These are phyloP conservation scores for Aspergillus persii DNA, from an alignment of 2,329 filamentous ascomycete genomes.

Conservation along the genomic window DNA sequence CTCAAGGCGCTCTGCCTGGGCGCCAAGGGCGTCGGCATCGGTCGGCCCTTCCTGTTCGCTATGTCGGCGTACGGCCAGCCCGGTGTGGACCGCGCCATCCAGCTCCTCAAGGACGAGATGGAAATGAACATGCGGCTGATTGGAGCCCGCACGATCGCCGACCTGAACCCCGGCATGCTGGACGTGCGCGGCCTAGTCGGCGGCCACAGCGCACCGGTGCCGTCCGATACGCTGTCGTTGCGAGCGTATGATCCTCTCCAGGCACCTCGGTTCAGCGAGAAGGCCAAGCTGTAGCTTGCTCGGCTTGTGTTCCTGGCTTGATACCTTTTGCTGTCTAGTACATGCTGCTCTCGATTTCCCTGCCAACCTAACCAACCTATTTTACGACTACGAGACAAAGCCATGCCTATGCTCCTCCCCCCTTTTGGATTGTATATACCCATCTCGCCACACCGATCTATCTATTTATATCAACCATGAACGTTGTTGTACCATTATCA, in stretches of 20 bases:
- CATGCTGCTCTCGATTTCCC: no score
- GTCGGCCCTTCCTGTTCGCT: conserved; percentile 89
- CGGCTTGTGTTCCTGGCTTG: not conserved
- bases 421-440: not conserved
- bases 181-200: conserved; percentile 68
- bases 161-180: conserved; percentile 77
- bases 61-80: conserved; percentile 88
- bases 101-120: conserved; percentile 91
- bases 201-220: conserved; percentile 58
- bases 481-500: not conserved
- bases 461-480: not conserved
- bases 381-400: not conserved
- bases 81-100: conserved; percentile 90
- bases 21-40: conserved; percentile 89
- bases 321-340: no score
- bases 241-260: conserved; percentile 57
- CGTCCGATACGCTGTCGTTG: conserved; percentile 59
- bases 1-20: conserved; percentile 93
- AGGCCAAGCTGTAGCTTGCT: conserved; percentile 40
- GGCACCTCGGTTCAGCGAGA: conserved; percentile 50
- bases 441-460: not conserved
- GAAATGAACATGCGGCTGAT: conserved; percentile 99
- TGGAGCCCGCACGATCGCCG: conserved; percentile 69
- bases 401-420: not conserved
- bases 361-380: not conserved